Base-by-base conservation (phyloP, 1,284 basidiomycete genomes). In the Bjerkandera adusta region DNA sequence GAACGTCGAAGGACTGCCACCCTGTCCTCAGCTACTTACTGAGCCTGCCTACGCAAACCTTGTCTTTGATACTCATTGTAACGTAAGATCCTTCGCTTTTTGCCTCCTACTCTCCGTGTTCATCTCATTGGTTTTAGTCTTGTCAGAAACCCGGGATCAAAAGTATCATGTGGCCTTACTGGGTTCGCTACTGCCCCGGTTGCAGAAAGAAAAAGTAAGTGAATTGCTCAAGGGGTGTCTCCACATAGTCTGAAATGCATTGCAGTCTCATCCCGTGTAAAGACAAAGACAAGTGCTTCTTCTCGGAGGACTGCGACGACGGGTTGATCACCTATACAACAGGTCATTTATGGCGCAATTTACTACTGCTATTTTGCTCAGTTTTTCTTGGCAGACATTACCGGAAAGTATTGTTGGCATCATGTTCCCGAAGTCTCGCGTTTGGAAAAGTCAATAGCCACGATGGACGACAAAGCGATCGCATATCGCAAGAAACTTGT, bases 31-130 rank as follows among this genome's bases (percentile, higher is more conserved):
- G 4, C 35, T 44, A 15, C 41, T 49, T 12, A 49, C 36, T 30
- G 47, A 49, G 29, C 47, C 47, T 4, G 47, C 20, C 16, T 49
- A 49, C 30, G 42, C 47, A 13, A 44, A 39, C 34, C 30, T 49
- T 4, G 34, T 35, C 25, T 49, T 49, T 38, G 47, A 39, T 12
- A 26, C 29, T 5, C 42, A 44, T 15, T 49, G 47, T 22, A 15
- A 44, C 12, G 47, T 49, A 34, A 44, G 47, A 6, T 4, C 15
- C 13, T 12, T 16, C 6, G 5, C 4, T 5, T 5, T n/a, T n/a
- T n/a, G n/a, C n/a, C n/a, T n/a, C n/a, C n/a, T n/a, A n/a, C n/a
- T n/a, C n/a, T n/a, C n/a, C n/a, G n/a, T n/a, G n/a, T n/a, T n/a
- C n/a, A n/a, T n/a, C n/a, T n/a, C n/a, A n/a, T n/a, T n/a, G n/a